These are phyloP conservation scores for Gynostemma pentaphyllum DNA, from an alignment of 306 rosid genomes.

Conservation along the genomic window DNA sequence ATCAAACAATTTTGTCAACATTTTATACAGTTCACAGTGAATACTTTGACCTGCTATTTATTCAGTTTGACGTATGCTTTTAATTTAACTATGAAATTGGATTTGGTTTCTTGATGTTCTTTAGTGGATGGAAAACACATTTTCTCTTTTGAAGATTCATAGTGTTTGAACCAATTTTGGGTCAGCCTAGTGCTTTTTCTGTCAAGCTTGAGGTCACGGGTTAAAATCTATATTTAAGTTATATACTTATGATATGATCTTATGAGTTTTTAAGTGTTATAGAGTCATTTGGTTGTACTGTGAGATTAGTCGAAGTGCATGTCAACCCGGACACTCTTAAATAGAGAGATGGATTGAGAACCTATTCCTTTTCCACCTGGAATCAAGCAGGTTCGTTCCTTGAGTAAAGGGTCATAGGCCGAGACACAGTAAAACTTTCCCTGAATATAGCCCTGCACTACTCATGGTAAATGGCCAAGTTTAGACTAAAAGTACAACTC, in stretches of 20 bases:
- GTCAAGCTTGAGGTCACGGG: no score
- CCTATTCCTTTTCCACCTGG: not conserved
- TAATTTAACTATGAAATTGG: not conserved
- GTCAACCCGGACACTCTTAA: no score
- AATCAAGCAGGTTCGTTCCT: not conserved
- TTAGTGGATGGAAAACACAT: no score
- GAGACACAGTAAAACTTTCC: not conserved
- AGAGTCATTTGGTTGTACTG: no score
- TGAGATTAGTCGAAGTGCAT: no score
- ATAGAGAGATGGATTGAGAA: not conserved
- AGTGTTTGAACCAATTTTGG: not conserved
- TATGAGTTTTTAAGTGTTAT: no score
- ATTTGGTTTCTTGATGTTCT: not conserved
- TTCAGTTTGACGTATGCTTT: not conserved
- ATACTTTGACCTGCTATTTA: not conserved
- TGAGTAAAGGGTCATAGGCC: not conserved
- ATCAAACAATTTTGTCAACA: conserved; percentile 7
- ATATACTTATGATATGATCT: no score
- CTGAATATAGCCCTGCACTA: not conserved
- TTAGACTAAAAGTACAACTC: no score
- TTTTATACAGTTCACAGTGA: not conserved
- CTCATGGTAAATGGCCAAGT: not conserved
- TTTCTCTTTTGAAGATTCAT: not conserved
- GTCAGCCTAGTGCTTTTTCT: no score
- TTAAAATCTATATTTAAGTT: no score